Percentiles rank a stretch among this genome's conserved stretches.
These are phyloP conservation scores for Arthrobotrys conoides DNA, from an alignment of 2,329 filamentous ascomycete species.

Conservation along the genomic window DNA sequence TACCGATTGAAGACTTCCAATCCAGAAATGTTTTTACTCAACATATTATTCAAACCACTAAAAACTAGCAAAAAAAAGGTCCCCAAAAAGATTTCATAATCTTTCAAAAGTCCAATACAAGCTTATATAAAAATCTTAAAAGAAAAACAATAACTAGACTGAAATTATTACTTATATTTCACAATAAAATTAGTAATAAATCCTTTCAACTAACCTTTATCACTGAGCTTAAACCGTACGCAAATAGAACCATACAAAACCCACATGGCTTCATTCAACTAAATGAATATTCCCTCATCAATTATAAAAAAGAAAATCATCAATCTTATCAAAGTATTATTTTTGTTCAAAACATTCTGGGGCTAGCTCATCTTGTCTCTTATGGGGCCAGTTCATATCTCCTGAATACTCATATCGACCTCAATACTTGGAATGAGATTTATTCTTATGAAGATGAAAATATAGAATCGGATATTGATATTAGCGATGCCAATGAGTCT, in stretches of 20 bases:
- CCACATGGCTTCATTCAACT: neutral
- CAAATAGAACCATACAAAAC: constrained; percentile 1
- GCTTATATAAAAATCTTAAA: constrained; percentile 10
- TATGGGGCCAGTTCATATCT: no score
- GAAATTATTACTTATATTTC: constrained; percentile 12
- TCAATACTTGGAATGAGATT: no score
- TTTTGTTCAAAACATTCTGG: no score
- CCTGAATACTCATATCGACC: no score
- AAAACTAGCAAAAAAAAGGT: neutral
- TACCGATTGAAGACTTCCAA: constrained; percentile 3
- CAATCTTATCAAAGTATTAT: no score
- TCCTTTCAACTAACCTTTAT: constrained; percentile 8
- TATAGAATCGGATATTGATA: no score
- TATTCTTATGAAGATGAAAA: no score
- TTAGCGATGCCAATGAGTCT: no score
- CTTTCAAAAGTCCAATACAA: constrained; percentile 6
- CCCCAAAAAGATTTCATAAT: constrained; percentile 2
- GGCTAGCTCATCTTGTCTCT: no score
- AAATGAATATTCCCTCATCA: no score
- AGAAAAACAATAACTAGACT: constrained; percentile 5
- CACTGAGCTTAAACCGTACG: neutral
- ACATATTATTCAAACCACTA: constrained; percentile 16
- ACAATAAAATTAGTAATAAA: constrained; percentile 22
- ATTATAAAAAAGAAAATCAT: no score
- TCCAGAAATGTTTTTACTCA: constrained; percentile 12